Percentiles rank a stretch among this genome's conserved stretches.
phyloP scores from a whole-genome alignment of 495 filamentous ascomycete genomes.

The Astrothelium subdiscretum region DNA sequence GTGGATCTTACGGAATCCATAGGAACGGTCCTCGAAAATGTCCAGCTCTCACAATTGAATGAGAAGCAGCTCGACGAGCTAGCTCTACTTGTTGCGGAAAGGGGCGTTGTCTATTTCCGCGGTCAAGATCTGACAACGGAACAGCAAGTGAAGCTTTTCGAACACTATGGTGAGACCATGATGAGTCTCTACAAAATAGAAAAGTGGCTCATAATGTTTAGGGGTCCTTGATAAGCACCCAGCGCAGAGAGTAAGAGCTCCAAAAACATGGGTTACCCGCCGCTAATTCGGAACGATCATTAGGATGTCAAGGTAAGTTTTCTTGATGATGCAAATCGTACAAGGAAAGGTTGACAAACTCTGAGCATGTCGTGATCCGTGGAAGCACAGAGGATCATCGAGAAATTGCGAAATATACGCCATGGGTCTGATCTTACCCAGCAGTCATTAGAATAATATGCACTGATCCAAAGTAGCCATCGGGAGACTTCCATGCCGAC shows the following conservation, averaged over 20 bases:
- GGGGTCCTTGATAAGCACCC: conserved; percentile 34
- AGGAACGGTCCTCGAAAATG: conserved; percentile 7
- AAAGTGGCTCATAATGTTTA: not conserved
- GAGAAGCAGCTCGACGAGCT: conserved; percentile 11
- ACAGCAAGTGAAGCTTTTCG: conserved; percentile 38
- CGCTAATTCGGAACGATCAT: not conserved
- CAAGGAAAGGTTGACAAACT: not conserved
- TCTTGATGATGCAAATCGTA: not conserved
- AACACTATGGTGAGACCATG: conserved; percentile 35
- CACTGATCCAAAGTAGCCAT: conserved; percentile 16
- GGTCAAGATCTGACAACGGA: conserved; percentile 32
- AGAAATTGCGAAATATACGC: conserved; percentile 29
- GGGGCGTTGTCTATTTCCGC: conserved; percentile 13
- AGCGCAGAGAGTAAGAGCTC: conserved; percentile 30
- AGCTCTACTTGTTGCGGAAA: conserved; percentile 13
- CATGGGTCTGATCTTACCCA: conserved; percentile 24
- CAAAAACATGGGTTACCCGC: not conserved
- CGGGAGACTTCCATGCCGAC: conserved; percentile 39
- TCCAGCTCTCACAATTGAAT: conserved; percentile 10
- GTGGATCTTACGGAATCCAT: conserved; percentile 40
- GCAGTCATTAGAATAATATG: not conserved
- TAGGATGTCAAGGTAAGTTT: conserved; percentile 1
- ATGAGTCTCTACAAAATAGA: not conserved
- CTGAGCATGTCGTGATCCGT: conserved; percentile 28
- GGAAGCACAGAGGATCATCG: conserved; percentile 32